These are phyloP conservation scores for Cryptosporidium andersoni DNA, from an alignment of 169 alveolate species.

Conservation along the genomic window DNA sequence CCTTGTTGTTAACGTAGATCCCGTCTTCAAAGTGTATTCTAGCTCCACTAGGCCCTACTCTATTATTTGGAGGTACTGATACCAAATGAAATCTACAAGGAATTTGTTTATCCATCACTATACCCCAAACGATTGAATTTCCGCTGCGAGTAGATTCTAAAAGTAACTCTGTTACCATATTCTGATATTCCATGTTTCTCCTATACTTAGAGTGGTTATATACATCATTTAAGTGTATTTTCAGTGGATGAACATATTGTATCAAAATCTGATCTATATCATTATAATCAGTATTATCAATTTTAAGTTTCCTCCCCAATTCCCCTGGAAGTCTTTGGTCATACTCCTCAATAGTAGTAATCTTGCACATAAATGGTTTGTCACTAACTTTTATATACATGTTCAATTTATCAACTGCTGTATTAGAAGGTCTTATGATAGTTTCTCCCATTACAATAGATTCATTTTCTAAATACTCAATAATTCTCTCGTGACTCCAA, in stretches of 20 bases:
- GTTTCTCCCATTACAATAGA: constrained; percentile 47
- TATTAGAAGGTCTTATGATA: constrained; percentile 41
- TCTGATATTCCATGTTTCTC: constrained; percentile 61
- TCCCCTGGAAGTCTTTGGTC: constrained; percentile 67
- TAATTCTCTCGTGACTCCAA: constrained; percentile 46
- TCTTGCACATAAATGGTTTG: constrained; percentile 54
- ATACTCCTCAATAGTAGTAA: constrained; percentile 53
- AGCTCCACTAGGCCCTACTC: constrained; percentile 69
- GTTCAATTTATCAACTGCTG: constrained; percentile 28
- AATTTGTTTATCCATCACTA: constrained; percentile 51
- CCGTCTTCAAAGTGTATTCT: constrained; percentile 69
- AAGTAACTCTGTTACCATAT: constrained; percentile 35
- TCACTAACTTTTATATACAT: constrained; percentile 54
- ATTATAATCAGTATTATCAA: constrained; percentile 41
- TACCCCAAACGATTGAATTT: constrained; percentile 69
- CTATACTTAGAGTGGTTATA: constrained; percentile 55
- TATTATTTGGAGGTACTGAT: constrained; percentile 62
- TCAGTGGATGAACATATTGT: constrained; percentile 67
- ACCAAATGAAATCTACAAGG: constrained; percentile 69
- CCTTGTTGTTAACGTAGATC: constrained; percentile 34
- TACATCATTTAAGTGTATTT: constrained; percentile 42
- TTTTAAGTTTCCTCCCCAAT: constrained; percentile 53
- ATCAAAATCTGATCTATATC: constrained; percentile 62
- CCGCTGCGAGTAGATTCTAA: constrained; percentile 62
- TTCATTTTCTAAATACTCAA: constrained; percentile 26